Evolutionary conservation across 257 asterid species (phyloP).

Genomic region (Capsicum chinense): DNA sequence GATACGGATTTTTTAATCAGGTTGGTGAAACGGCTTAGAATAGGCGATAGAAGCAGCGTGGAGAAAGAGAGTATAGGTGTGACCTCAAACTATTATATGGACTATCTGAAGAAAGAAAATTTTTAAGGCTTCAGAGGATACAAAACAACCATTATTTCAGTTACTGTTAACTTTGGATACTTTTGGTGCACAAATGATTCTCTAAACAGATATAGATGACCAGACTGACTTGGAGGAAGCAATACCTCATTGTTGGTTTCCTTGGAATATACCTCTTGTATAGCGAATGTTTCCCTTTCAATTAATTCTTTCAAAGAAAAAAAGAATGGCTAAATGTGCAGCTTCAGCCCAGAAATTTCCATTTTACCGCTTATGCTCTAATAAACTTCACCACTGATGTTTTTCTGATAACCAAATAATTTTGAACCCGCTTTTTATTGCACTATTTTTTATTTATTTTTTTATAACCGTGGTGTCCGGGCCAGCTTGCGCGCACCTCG

Average conservation of each 20-base stretch:
- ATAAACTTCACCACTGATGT: neutral
- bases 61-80: neutral
- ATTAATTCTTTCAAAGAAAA: neutral
- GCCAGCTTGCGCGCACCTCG: too few species aligned
- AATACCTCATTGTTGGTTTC: neutral
- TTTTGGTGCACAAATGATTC: neutral
- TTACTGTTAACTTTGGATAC: neutral
- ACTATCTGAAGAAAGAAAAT: neutral
- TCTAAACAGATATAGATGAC: neutral
- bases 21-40: neutral
- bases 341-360: neutral
- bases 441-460: neutral
- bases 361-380: neutral
- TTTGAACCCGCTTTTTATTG: neutral
- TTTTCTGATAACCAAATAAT: neutral
- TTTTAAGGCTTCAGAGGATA: neutral
- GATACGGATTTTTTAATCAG: neutral
- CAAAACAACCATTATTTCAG: neutral
- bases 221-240: neutral
- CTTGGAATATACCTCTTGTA: neutral
- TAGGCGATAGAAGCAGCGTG: neutral
- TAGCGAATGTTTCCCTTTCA: neutral
- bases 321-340: neutral
- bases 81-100: conserved; percentile 5
- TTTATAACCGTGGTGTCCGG: too few species aligned